Base-by-base conservation (phyloP, 768 basidiomycete species). In the Phlebiopsis gigantea region DNA sequence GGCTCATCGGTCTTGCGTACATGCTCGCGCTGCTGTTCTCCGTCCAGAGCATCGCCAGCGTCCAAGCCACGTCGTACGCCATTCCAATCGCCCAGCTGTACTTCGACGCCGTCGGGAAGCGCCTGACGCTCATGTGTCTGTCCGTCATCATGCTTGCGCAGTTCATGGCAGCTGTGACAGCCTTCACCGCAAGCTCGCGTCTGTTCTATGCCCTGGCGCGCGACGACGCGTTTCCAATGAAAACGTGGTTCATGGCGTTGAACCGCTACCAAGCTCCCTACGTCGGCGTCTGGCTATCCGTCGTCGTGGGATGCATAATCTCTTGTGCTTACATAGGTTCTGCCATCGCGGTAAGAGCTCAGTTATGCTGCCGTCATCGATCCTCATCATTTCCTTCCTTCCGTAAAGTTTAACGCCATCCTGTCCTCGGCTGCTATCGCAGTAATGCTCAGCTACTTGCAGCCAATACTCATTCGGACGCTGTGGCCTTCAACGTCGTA, bases 311-410 rank as follows among this genome's bases (percentile, higher is more conserved):
- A 0, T 83, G 80, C 59, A 62, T 79, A 41, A 76, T 84, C 48
- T 81, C 79, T 30, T 82, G 79, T 59, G 77, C 81, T 31, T 83
- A 84, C 59, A 81, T 83, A 55, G 82, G 80, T 6, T 81, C 79
- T 3, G 65, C 73, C 1, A 75, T 83, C 55, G 82, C 79, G 21
- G 80, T 83, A 57, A 26, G 47, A n/a, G 47, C 26, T 29, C 10
- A 46, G 46, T 22, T 4, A 12, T 19, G 5, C 15, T 24, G 46
- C 46, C 9, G 28, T 8, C 47, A 15, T 2, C 15, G 17, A n/a
- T 48, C 5, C 47, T 48, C 15, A 48, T 28, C 10, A n/a, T n/a
- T 26, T 4, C 26, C 12, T 4, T 47, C 22, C n/a, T n/a, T n/a
- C n/a, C n/a, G n/a, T 44, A 24, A 4, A 75, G 79, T 81, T 82